phyloP scores from a whole-genome alignment of 31 red algal genomes.

The Odonthalia washingtoniensis region DNA sequence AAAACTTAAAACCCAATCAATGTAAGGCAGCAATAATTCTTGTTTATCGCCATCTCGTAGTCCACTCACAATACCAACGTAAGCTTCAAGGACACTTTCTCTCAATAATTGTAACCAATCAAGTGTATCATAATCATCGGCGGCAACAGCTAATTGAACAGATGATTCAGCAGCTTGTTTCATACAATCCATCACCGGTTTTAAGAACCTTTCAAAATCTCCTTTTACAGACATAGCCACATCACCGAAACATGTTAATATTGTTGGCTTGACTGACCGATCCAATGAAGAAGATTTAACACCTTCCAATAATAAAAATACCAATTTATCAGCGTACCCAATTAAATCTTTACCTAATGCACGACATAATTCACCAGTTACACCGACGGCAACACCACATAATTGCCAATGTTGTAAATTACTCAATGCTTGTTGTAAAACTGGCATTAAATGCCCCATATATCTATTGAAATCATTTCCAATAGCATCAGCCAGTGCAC shows the following conservation, averaged over 20 bases:
- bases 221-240: conserved; percentile 92
- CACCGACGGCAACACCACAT: conserved; percentile 83
- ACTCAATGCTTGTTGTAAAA: conserved; percentile 74
- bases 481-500: conserved; percentile 78
- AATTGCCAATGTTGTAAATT: conserved; percentile 85
- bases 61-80: conserved; percentile 92
- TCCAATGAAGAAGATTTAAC: conserved; percentile 74
- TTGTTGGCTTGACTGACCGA: conserved; percentile 93
- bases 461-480: conserved; percentile 80
- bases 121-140: conserved; percentile 90
- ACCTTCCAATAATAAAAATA: conserved; percentile 79
- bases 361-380: conserved; percentile 83
- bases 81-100: conserved; percentile 93
- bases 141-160: conserved; percentile 55
- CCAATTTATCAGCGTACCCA: conserved; percentile 75
- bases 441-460: conserved; percentile 70
- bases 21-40: conserved; percentile 64
- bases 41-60: conserved; percentile 70
- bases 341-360: conserved; percentile 75
- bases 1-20: conserved; percentile 78
- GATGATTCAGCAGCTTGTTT: conserved; percentile 83
- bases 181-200: conserved; percentile 87
- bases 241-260: conserved; percentile 94
- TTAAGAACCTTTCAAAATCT: conserved; percentile 82
- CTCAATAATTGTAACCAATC: conserved; percentile 91